phyloP scores from a whole-genome alignment of 768 basidiomycete species.

The Calocybe indica region DNA sequence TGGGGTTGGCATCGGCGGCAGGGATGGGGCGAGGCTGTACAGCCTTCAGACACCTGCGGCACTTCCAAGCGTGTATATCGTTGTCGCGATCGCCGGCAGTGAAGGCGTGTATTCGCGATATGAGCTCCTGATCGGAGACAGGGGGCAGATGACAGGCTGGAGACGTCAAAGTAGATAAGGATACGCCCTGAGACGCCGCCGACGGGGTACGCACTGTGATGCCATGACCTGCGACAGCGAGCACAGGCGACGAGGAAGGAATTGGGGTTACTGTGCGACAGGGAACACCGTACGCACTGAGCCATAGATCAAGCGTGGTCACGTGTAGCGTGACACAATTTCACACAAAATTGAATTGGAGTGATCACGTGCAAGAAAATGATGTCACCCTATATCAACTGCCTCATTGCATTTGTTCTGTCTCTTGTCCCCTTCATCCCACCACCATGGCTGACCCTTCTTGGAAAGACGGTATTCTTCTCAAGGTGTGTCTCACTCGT shows the following conservation, averaged over 20 bases:
- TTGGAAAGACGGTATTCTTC: slow-evolving; percentile 76
- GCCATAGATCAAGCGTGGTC: neutral
- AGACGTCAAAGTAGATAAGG: neutral
- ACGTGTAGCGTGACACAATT: neutral
- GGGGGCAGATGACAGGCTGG: slow-evolving; percentile 31
- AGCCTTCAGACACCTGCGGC: slow-evolving; percentile 9
- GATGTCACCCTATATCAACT: too few relatives aligned
- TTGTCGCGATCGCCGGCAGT: slow-evolving; percentile 10
- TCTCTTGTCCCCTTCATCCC: slow-evolving; percentile 7
- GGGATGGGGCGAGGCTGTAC: too few relatives aligned
- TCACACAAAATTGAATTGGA: neutral
- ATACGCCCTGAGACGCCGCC: neutral
- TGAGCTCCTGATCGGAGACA: slow-evolving; percentile 24
- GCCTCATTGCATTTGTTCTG: neutral
- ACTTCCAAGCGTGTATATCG: slow-evolving; percentile 16
- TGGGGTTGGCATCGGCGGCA: neutral
- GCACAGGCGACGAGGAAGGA: slow-evolving; percentile 29
- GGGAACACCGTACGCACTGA: slow-evolving; percentile 16
- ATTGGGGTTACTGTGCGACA: slow-evolving; percentile 13
- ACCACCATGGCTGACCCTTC: slow-evolving; percentile 45
- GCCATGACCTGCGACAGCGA: slow-evolving; percentile 23
- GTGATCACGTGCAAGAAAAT: too few relatives aligned
- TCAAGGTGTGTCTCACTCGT: slow-evolving; percentile 54
- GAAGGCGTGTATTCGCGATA: slow-evolving; percentile 19
- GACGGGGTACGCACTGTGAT: slow-evolving; percentile 26